Evolutionary conservation across 441 rosid genomes (phyloP), one percentile per base, ranked within the genome.

Genomic region (Iberis amara): DNA sequence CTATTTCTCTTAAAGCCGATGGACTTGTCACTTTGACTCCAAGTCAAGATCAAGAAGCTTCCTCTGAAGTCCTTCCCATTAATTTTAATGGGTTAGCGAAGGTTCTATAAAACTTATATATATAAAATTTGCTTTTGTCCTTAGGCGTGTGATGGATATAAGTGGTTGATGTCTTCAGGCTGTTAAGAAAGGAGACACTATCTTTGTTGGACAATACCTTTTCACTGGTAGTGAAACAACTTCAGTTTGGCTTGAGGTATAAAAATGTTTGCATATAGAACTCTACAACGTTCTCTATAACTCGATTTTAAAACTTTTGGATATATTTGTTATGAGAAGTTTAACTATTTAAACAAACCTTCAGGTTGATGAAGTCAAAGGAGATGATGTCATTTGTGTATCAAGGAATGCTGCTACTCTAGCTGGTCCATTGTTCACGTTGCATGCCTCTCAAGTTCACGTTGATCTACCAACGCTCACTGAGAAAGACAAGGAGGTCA

Each of bases 221-320:
- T 94, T 94, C 69, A 87, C 96, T 28, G 96, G 99, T 50, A 89
- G 95, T 76, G 99, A 94, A 76, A 87, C 96, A 48, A 89, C 97
- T 59, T 89, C 99, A 37, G 99, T 87, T 3, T 94, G 96, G 97
- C 80, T 87, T 46, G 99, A 94, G 99, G 96, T 89, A 72, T 2
- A n/a, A 18, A 11, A 15, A 18, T 1, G 3, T 3, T 18, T 18
- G 21, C 21, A 18, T 18, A 18, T 18, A 18, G 21, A 18, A 18
- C 21, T 18, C 21, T 18, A 1, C 21, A 18, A 18, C 3, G 21
- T 18, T 18, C 21, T 18, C 21, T 18, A 18, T 3, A 18, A 18
- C 3, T 18, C 1, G 21, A 18, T 18, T 18, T 18, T 18, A 1
- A n/a, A 18, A 18, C 21, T 18, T 18, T 18, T 18, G 3, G 21